Conservation (phyloP, 768 basidiomycete species). For the Hygrophorus pudorinus region DNA sequence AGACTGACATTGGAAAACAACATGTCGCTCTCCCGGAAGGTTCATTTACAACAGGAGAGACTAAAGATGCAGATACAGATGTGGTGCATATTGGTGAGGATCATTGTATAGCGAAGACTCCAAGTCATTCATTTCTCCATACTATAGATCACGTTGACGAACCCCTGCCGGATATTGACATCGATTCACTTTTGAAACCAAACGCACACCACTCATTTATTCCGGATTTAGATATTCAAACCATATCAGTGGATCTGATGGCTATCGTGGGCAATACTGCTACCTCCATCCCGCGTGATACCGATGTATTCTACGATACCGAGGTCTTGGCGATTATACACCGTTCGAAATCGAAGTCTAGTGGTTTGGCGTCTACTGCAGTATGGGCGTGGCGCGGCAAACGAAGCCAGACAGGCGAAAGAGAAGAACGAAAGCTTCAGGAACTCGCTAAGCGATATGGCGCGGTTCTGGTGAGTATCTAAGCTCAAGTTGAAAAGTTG, state of each 20-base stretch:
- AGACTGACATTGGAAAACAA: not conserved
- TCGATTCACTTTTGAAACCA: constrained; percentile 34
- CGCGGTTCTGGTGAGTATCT: constrained; percentile 42
- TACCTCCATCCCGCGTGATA: constrained; percentile 32
- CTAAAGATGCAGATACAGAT: constrained; percentile 3
- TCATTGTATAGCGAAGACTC: not conserved
- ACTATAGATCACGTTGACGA: constrained; percentile 28
- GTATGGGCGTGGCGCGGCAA: constrained; percentile 76
- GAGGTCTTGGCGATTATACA: constrained; percentile 64
- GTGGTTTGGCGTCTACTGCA: constrained; percentile 53
- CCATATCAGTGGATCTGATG: constrained; percentile 70
- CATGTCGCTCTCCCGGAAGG: not conserved
- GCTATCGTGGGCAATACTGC: constrained; percentile 43
- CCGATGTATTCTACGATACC: constrained; percentile 59
- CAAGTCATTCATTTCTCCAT: not conserved
- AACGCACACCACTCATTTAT: constrained; percentile 8
- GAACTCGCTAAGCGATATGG: constrained; percentile 71
- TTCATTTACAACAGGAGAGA: not conserved
- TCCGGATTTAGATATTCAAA: constrained; percentile 29
- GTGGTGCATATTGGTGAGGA: constrained; percentile 22
- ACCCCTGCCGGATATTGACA: constrained; percentile 37
- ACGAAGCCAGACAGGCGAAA: constrained; percentile 38
- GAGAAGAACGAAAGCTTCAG: constrained; percentile 54
- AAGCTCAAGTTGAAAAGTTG: constrained; percentile 1
- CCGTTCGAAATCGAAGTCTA: constrained; percentile 55